phyloP scores from a whole-genome alignment of 2,329 filamentous ascomycete genomes.

The Rugonectria rugulosa region DNA sequence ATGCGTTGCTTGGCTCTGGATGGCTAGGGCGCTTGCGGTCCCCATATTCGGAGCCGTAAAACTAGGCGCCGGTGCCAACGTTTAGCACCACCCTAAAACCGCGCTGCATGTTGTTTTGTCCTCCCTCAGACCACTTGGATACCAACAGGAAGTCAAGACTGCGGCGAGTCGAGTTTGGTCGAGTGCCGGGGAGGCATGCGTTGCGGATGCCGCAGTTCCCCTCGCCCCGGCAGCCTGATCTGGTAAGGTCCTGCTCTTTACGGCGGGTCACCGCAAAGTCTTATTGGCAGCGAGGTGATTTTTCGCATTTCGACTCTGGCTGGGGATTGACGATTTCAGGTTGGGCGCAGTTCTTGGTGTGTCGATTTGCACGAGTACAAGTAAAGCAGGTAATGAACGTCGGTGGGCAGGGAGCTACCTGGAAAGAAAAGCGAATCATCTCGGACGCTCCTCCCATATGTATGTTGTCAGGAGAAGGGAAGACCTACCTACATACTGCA shows the following conservation, averaged over 20 bases:
- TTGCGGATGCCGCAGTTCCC: slow-evolving; percentile 14
- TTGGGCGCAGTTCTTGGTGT: too few species aligned
- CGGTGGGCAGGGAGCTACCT: too few species aligned
- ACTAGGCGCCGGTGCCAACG: slow-evolving; percentile 17
- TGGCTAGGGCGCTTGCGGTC: slow-evolving; percentile 15
- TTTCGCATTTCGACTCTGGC: slow-evolving; percentile 8
- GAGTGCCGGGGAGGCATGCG: slow-evolving; percentile 15
- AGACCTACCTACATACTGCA: too few species aligned
- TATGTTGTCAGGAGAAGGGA: too few species aligned
- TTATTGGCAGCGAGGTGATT: slow-evolving; percentile 10
- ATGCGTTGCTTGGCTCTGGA: slow-evolving; percentile 4
- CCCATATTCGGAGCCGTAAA: slow-evolving; percentile 5
- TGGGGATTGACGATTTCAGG: slow-evolving; percentile 6
- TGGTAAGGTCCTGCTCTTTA: background rate
- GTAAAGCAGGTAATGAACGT: too few species aligned
- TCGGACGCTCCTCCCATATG: too few species aligned
- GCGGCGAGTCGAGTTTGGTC: slow-evolving; percentile 18
- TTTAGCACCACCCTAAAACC: slow-evolving; percentile 15
- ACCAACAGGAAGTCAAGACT: slow-evolving; percentile 15
- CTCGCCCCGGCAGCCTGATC: slow-evolving; percentile 6
- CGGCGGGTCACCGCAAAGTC: slow-evolving; percentile 14
- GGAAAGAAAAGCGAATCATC: too few species aligned
- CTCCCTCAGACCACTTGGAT: slow-evolving; percentile 31
- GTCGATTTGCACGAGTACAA: too few species aligned
- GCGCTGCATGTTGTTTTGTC: slow-evolving; percentile 28